These are phyloP conservation scores for Clitopilus passeckerianus DNA, from an alignment of 768 basidiomycete species.

Conservation along the genomic window DNA sequence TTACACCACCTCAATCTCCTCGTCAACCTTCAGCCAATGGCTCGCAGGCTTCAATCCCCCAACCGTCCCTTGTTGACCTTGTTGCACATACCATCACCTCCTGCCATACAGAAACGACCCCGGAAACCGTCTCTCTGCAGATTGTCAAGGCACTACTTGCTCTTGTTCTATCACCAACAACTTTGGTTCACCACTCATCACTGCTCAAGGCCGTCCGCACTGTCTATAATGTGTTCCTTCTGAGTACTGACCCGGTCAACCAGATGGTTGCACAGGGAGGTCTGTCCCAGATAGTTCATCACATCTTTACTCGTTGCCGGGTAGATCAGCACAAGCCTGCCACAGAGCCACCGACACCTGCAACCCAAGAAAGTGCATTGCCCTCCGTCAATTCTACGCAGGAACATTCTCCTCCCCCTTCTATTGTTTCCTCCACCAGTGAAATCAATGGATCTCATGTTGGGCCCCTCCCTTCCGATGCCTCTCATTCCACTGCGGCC, in stretches of 20 bases:
- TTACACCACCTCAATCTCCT: constrained; percentile 80
- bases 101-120: constrained; percentile 83
- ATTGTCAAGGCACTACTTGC: constrained; percentile 94
- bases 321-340: constrained; percentile 17
- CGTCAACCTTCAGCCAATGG: constrained; percentile 37
- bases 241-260: constrained; percentile 86
- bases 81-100: constrained; percentile 94
- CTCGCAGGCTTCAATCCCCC: constrained; percentile 46
- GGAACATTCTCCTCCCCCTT: not conserved
- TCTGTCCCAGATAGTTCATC: constrained; percentile 96
- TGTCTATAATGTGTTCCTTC: constrained; percentile 95
- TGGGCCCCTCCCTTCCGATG: constrained; percentile 2
- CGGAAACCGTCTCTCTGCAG: constrained; percentile 90
- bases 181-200: constrained; percentile 92
- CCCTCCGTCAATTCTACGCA: constrained; percentile 2
- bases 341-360: constrained; percentile 9
- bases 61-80: constrained; percentile 82
- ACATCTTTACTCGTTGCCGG: constrained; percentile 85
- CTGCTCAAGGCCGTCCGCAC: constrained; percentile 95
- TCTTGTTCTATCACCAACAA: constrained; percentile 80
- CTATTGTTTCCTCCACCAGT: not conserved
- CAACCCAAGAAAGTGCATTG: constrained; percentile 13
- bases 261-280: constrained; percentile 99
- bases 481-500: constrained; percentile 5
- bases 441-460: constrained; percentile 6